phyloP scores from a whole-genome alignment of 345 rosid species.

The Ricinus communis region DNA sequence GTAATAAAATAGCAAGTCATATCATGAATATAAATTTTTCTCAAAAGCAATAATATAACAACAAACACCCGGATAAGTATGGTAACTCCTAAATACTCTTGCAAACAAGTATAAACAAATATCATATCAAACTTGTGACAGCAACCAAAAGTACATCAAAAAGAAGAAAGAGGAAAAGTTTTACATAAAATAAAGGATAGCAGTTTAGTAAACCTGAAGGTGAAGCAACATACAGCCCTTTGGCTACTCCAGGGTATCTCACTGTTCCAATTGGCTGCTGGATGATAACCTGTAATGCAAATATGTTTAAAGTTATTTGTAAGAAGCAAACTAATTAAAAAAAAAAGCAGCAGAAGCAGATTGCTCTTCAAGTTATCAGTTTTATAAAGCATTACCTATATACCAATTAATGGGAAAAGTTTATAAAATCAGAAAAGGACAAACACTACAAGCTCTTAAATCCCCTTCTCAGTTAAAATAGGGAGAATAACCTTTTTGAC shows the following conservation, averaged over 20 bases:
- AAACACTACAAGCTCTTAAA: too few species aligned
- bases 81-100: not conserved
- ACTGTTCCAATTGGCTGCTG: slow-evolving; percentile 71
- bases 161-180: not conserved
- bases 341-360: slow-evolving; percentile 2
- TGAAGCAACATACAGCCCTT: slow-evolving; percentile 83
- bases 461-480: too few species aligned
- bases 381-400: not conserved
- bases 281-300: slow-evolving; percentile 52
- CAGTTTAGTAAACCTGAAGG: slow-evolving; percentile 48
- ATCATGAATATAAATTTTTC: too few species aligned
- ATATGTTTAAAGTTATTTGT: not conserved
- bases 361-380: slow-evolving; percentile 2
- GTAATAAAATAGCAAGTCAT: slow-evolving; percentile 3
- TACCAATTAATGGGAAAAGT: not conserved
- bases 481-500: too few species aligned
- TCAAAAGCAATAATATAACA: not conserved
- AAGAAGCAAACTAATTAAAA: slow-evolving; percentile 1
- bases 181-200: not conserved
- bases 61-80: not conserved
- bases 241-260: slow-evolving; percentile 76
- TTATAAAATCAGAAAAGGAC: not conserved
- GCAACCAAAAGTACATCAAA: not conserved
- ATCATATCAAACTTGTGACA: not conserved
- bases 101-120: not conserved